phyloP scores from a whole-genome alignment of 2,329 filamentous ascomycete genomes.

The Exophiala xenobiotica region DNA sequence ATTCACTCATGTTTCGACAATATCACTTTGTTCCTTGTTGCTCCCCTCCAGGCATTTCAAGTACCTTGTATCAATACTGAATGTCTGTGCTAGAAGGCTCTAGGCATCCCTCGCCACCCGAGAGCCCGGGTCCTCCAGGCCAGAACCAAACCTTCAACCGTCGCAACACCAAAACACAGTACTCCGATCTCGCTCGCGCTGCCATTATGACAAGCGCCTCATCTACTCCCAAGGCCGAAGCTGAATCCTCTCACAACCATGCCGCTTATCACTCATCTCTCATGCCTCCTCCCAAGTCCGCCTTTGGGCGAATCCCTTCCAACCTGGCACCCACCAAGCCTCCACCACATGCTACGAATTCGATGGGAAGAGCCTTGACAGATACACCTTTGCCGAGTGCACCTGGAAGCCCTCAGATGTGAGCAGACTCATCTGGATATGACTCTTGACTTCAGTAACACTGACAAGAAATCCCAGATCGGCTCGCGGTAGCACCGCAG shows the following conservation, averaged over 20 bases:
- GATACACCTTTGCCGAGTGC: slow-evolving; percentile 65
- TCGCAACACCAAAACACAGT: slow-evolving; percentile 20
- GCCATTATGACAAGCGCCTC: slow-evolving; percentile 28
- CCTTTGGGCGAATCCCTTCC: slow-evolving; percentile 21
- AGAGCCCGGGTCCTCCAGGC: slow-evolving; percentile 8
- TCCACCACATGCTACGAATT: slow-evolving; percentile 33
- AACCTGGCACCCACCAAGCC: too few relatives aligned
- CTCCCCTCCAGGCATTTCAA: slow-evolving; percentile 1
- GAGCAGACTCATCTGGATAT: slow-evolving; percentile 35
- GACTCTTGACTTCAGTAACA: not conserved
- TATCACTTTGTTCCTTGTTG: not conserved
- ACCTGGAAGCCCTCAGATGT: slow-evolving; percentile 63
- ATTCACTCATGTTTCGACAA: not conserved
- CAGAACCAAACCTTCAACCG: slow-evolving; percentile 8
- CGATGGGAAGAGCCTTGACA: slow-evolving; percentile 55
- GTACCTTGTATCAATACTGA: slow-evolving; percentile 18
- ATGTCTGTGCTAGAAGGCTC: slow-evolving; percentile 26
- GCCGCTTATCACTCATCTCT: slow-evolving; percentile 24
- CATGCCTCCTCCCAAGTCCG: slow-evolving; percentile 26
- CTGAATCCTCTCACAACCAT: slow-evolving; percentile 19
- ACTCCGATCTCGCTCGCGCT: slow-evolving; percentile 22
- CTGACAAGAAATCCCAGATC: slow-evolving; percentile 20
- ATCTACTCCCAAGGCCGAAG: slow-evolving; percentile 14
- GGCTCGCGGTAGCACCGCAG: slow-evolving; percentile 65
- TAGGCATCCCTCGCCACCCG: slow-evolving; percentile 11